Evolutionary conservation across 2,329 filamentous ascomycete species (phyloP).

Genomic region (Claviceps cyperi): DNA sequence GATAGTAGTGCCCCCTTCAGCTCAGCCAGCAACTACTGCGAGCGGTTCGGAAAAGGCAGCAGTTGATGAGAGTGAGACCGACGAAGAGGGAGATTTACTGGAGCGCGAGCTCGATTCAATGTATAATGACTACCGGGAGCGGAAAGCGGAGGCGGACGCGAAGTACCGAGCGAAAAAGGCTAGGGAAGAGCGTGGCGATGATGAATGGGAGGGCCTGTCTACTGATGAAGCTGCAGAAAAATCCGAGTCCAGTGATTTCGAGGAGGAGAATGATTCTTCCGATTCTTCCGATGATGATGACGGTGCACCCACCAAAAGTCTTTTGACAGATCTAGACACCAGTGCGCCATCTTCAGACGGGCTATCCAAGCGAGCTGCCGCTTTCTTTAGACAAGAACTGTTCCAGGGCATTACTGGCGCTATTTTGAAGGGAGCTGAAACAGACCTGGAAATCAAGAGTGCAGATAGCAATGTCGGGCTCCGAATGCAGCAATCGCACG

Average conservation of each 20-base stretch:
- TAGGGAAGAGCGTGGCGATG: slow-evolving; percentile 65
- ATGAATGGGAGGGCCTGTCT: slow-evolving; percentile 86
- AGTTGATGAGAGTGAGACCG: slow-evolving; percentile 47
- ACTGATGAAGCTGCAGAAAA: slow-evolving; percentile 43
- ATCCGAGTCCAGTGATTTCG: slow-evolving; percentile 38
- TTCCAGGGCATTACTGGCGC: slow-evolving; percentile 47
- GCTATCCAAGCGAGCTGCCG: slow-evolving; percentile 70
- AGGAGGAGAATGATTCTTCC: slow-evolving; percentile 33
- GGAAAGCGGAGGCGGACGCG: slow-evolving; percentile 64
- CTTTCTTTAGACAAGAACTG: slow-evolving; percentile 91
- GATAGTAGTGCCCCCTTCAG: slow-evolving; percentile 46
- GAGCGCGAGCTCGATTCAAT: slow-evolving; percentile 75
- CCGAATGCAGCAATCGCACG: not conserved
- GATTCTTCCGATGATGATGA: slow-evolving; percentile 23
- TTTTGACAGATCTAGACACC: slow-evolving; percentile 24
- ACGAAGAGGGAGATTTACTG: slow-evolving; percentile 68
- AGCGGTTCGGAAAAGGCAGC: slow-evolving; percentile 39
- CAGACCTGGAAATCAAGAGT: slow-evolving; percentile 21
- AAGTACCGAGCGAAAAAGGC: slow-evolving; percentile 87
- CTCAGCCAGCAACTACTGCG: slow-evolving; percentile 39
- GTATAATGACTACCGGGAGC: slow-evolving; percentile 76
- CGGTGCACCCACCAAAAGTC: slow-evolving; percentile 12
- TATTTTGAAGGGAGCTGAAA: slow-evolving; percentile 46
- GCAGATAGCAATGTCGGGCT: slow-evolving; percentile 11
- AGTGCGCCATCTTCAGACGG: slow-evolving; percentile 29